Percentiles rank a stretch among this genome's conserved stretches.
These are phyloP conservation scores for Eucalyptus marginata DNA, from an alignment of 345 rosid genomes.

Conservation along the genomic window DNA sequence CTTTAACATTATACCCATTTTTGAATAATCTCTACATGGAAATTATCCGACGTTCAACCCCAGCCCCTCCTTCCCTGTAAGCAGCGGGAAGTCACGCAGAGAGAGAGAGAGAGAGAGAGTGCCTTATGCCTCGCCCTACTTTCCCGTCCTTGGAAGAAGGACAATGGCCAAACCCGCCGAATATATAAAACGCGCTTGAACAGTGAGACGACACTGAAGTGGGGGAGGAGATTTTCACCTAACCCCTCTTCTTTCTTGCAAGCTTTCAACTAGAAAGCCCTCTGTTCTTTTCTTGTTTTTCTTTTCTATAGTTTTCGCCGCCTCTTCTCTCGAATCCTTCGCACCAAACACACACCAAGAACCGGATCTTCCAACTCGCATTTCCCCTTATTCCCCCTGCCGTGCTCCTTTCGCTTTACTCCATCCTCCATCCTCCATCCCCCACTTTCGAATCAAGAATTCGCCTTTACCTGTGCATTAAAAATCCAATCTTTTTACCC, in stretches of 20 bases:
- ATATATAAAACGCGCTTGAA: not conserved
- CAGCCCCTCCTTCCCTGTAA: not conserved
- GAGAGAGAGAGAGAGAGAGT: not conserved
- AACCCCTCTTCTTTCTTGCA: not conserved
- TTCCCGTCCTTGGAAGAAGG: not conserved
- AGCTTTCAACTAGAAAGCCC: not conserved
- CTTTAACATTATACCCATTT: not conserved
- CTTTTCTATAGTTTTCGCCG: not conserved
- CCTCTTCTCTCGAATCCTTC: not conserved
- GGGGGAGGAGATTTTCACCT: not conserved
- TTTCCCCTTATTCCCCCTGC: not conserved
- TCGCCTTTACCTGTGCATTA: not conserved
- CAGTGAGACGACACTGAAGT: not conserved
- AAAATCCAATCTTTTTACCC: constrained; percentile 4
- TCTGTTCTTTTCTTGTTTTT: not conserved
- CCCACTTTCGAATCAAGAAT: not conserved
- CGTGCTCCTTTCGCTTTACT: not conserved
- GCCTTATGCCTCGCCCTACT: not conserved
- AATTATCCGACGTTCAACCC: not conserved
- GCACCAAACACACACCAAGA: not conserved
- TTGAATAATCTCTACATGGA: not conserved
- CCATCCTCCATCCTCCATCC: not conserved
- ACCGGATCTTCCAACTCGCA: not conserved
- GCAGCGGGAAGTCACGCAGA: not conserved
- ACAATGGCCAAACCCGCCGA: not conserved